These are phyloP conservation scores for Diplodia sapinea DNA, from an alignment of 2,329 filamentous ascomycete species.

Conservation along the genomic window DNA sequence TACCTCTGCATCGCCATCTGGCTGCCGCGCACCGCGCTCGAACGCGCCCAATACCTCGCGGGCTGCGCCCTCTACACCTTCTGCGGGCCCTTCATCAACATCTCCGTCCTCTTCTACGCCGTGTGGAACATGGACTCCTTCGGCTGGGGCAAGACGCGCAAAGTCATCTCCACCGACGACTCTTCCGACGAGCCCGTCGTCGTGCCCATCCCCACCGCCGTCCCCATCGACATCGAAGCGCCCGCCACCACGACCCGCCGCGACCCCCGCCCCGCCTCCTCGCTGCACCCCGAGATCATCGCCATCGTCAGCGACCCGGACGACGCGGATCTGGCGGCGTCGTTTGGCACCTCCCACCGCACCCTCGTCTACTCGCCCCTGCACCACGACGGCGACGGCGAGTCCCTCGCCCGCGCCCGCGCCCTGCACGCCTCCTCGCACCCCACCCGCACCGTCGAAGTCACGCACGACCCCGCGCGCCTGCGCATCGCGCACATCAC, in stretches of 20 bases:
- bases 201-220: not conserved
- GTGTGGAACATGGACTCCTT: constrained; percentile 54
- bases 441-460: constrained; percentile 7
- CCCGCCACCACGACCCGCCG: not conserved
- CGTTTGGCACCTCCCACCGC: constrained; percentile 9
- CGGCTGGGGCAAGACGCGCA: constrained; percentile 54
- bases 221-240: not conserved
- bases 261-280: not conserved
- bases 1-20: constrained; percentile 40
- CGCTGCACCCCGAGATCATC: constrained; percentile 3
- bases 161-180: constrained; percentile 33
- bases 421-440: not conserved
- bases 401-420: constrained; percentile 1
- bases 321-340: not conserved
- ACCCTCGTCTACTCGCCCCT: constrained; percentile 11
- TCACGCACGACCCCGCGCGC: not conserved
- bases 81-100: constrained; percentile 51
- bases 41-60: constrained; percentile 39
- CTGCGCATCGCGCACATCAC: not conserved
- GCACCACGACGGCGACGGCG: no score
- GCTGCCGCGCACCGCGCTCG: constrained; percentile 37
- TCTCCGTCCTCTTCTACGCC: constrained; percentile 52
- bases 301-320: not conserved
- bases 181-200: not conserved
- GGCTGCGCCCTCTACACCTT: constrained; percentile 40